Evolutionary conservation across 176 grass and related monocot species (phyloP), one percentile per base, ranked within the genome.

Genomic region (Triticum dicoccoides): DNA sequence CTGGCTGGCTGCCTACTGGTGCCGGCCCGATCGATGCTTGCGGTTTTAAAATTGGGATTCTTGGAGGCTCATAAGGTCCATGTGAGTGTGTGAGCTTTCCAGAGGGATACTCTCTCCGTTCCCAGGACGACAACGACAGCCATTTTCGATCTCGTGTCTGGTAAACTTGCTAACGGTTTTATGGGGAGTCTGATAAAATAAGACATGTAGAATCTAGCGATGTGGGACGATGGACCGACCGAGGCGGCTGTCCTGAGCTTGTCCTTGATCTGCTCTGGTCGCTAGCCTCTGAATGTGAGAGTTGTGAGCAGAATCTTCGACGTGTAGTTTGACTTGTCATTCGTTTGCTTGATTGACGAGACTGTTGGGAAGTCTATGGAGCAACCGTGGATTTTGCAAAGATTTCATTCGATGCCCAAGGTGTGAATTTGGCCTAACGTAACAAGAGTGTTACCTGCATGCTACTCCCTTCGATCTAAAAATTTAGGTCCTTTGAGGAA

Each of bases 91-190:
- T 70, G 77, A 71, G 64, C 80, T 54, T 32, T 49, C 25, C 15
- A 56, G 24, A 30, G 62, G 38, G 52, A 20, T 58, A 58, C 52
- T 52, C 49, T 64, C 79, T 72, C n/a, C 90, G 18, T 81, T 79
- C 24, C 65, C 80, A 75, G 86, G 78, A 82, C 84, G 76, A 77
- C 38, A 87, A 25, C 24, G 38, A 73, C 76, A 56, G 15, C 67
- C 63, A 80, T 63, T 70, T 21, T 65, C 80, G 56, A 15, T 79
- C 76, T 92, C 69, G 68, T 89, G 87, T 84, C 84, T 65, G 42
- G 80, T 58, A 80, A 78, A 13, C 71, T 67, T 49, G 11, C 63
- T 85, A 85, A 91, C 82, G 89, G 85, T 91, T 88, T 91, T 47
- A 61, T 83, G 13, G 73, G 24, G 83, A 18, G 18, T 47, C 73